Percentiles rank a stretch among this genome's conserved stretches.
These are phyloP conservation scores for Delitschia confertaspora DNA, from an alignment of 495 filamentous ascomycete species.

Conservation along the genomic window DNA sequence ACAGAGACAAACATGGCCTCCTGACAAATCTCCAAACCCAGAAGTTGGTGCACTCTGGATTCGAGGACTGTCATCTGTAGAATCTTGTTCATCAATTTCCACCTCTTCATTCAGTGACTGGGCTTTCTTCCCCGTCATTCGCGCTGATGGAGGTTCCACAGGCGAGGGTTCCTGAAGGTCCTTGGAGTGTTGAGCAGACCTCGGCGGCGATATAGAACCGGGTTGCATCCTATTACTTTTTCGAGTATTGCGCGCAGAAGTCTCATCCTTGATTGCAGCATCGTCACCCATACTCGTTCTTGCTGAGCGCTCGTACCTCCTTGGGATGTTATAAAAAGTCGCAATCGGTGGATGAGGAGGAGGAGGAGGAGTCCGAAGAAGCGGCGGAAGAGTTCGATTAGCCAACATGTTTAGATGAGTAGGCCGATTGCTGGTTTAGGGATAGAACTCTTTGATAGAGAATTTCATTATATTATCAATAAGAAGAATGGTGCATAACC, in stretches of 20 bases:
- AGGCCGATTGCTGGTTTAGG: constrained; percentile 5
- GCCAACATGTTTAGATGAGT: constrained; percentile 23
- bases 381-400: constrained; percentile 22
- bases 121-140: constrained; percentile 26
- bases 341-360: constrained; percentile 9
- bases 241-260: not conserved
- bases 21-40: constrained; percentile 19
- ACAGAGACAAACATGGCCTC: constrained; percentile 81
- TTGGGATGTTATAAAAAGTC: constrained; percentile 16
- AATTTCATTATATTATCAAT: constrained; percentile 25
- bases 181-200: constrained; percentile 5
- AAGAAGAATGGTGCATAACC: constrained; percentile 8
- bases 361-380: constrained; percentile 9
- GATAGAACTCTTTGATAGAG: constrained; percentile 19
- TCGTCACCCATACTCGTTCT: constrained; percentile 11
- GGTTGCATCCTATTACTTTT: constrained; percentile 7
- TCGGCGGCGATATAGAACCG: constrained; percentile 1
- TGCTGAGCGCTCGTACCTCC: constrained; percentile 13
- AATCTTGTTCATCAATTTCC: constrained; percentile 8
- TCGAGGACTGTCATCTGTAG: constrained; percentile 26
- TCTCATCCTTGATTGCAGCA: constrained; percentile 11
- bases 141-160: constrained; percentile 12
- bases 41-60: constrained; percentile 11
- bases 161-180: constrained; percentile 1
- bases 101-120: constrained; percentile 21